phyloP scores from a whole-genome alignment of 495 filamentous ascomycete species.

The Friedmanniomyces endolithicus region DNA sequence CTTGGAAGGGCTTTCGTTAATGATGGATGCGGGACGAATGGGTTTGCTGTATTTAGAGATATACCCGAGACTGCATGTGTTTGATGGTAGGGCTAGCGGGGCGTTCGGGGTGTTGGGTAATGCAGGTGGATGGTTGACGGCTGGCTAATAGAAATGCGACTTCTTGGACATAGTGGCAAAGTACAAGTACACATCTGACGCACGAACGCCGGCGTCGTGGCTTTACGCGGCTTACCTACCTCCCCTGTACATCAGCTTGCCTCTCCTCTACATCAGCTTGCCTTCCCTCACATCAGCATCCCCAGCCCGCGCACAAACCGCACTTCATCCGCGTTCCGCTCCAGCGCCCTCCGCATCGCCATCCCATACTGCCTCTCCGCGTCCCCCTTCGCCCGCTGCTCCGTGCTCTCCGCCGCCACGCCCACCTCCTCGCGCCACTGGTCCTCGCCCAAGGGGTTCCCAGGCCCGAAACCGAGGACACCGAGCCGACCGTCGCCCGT shows the following conservation, averaged over 20 bases:
- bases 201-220: too few relatives aligned
- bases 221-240: too few relatives aligned
- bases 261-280: too few relatives aligned
- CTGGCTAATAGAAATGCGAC: too few relatives aligned
- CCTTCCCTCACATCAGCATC: constrained; percentile 26
- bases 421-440: constrained; percentile 13
- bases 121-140: too few relatives aligned
- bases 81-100: too few relatives aligned
- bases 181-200: too few relatives aligned
- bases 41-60: background rate
- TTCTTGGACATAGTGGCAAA: too few relatives aligned
- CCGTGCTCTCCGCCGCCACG: constrained; percentile 19
- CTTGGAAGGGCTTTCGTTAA: too few relatives aligned
- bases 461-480: constrained; percentile 27
- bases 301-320: constrained; percentile 63
- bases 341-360: constrained; percentile 61
- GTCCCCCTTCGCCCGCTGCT: constrained; percentile 33
- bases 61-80: background rate
- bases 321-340: constrained; percentile 72
- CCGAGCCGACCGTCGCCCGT: constrained; percentile 32
- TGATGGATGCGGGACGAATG: too few relatives aligned
- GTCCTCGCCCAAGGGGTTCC: constrained; percentile 11
- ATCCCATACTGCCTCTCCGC: constrained; percentile 48
- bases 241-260: too few relatives aligned
- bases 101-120: too few relatives aligned